Evolutionary conservation across 352 stramenopile genomes (phyloP).

Genomic region (Phytophthora macrochlamydospora): DNA sequence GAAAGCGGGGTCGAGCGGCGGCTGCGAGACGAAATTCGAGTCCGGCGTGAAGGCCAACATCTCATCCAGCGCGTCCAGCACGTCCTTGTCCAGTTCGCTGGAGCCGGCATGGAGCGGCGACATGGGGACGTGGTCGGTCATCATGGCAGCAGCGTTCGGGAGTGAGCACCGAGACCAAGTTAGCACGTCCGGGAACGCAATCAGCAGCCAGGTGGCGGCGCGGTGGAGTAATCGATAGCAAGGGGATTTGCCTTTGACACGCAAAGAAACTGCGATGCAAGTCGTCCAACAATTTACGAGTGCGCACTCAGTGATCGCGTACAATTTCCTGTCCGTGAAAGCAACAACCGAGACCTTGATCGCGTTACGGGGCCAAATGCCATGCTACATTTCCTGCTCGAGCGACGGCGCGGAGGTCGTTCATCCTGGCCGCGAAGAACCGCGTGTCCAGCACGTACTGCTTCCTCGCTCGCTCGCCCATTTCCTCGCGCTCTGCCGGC

Average conservation of each 20-base stretch:
- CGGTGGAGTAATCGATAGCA: conserved; percentile 5
- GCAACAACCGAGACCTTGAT: neutral
- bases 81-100: conserved; percentile 20
- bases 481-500: conserved; percentile 32
- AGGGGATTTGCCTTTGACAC: neutral
- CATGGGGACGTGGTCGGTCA: conserved; percentile 9
- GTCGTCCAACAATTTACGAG: neutral
- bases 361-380: conserved; percentile 11
- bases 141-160: neutral
- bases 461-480: conserved; percentile 32
- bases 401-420: conserved; percentile 21
- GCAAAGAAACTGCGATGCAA: neutral
- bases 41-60: conserved; percentile 27
- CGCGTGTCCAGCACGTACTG: conserved; percentile 34
- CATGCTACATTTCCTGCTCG: conserved; percentile 10
- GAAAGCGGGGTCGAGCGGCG: conserved; percentile 15
- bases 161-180: no score
- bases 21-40: neutral
- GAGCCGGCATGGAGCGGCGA: conserved; percentile 17
- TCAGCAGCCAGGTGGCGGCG: neutral
- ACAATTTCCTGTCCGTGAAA: neutral
- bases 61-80: conserved; percentile 34
- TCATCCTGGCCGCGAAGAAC: conserved; percentile 32
- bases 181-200: neutral
- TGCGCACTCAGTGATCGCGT: neutral